A percentile compares a stretch with the other conserved stretches of the same genome.
phyloP scores from a whole-genome alignment of 345 rosid species.

The Psidium friedrichsthalianum region DNA sequence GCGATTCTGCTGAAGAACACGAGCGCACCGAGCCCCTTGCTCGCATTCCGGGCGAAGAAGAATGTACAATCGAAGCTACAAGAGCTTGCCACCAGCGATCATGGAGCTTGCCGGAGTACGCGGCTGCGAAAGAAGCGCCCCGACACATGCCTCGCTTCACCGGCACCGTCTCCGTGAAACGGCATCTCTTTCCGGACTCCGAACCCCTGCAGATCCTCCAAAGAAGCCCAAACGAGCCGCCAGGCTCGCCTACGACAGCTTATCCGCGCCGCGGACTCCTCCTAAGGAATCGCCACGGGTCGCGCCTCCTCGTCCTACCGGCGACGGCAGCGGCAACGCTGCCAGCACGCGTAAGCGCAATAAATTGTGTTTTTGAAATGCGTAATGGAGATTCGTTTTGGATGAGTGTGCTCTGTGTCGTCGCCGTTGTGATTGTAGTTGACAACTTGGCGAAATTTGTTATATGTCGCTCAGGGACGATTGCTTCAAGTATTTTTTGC shows the following conservation, averaged over 20 bases:
- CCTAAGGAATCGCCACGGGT: not conserved
- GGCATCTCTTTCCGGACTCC: constrained; percentile 7
- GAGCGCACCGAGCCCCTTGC: not conserved
- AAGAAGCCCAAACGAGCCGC: constrained; percentile 33
- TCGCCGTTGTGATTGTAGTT: not conserved
- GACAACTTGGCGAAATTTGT: not conserved
- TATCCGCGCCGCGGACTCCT: not conserved
- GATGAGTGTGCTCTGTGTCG: not conserved
- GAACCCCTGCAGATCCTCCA: constrained; percentile 5
- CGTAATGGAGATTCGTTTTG: not conserved
- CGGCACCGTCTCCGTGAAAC: constrained; percentile 22
- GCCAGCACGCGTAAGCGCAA: not conserved
- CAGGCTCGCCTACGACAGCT: constrained; percentile 9
- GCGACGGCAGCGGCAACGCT: not conserved
- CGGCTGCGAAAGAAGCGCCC: constrained; percentile 7
- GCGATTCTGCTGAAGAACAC: not conserved
- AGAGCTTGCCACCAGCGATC: constrained; percentile 17
- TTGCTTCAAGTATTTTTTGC: not conserved
- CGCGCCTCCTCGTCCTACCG: not conserved
- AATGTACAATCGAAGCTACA: constrained; percentile 26
- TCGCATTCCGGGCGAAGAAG: not conserved
- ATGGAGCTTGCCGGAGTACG: constrained; percentile 26
- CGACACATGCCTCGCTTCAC: constrained; percentile 15
- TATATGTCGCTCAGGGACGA: not conserved
- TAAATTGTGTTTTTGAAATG: not conserved